Evolutionary conservation across 2,329 filamentous ascomycete species (phyloP).

Genomic region (Cladosporium sp.): DNA sequence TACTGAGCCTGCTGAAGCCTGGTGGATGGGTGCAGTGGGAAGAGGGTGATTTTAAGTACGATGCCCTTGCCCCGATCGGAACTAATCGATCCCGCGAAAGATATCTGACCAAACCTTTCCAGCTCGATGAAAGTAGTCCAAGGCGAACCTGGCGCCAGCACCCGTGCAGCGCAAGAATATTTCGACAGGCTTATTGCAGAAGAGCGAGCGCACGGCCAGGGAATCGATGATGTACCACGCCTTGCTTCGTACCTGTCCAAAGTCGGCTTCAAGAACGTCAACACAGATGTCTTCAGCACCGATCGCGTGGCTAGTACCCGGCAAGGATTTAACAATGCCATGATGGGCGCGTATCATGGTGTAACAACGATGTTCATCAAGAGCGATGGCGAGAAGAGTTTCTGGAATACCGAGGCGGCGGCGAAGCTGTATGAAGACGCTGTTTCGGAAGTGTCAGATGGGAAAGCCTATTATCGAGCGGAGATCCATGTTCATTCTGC

Average conservation of each 20-base stretch:
- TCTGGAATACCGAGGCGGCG: background rate
- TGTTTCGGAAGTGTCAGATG: slow-evolving; percentile 19
- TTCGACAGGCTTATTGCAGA: background rate
- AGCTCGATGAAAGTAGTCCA: slow-evolving; percentile 6
- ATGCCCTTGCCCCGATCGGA: no score
- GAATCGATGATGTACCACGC: background rate
- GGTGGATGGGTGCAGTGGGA: slow-evolving; percentile 30
- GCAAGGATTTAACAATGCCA: background rate
- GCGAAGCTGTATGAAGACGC: slow-evolving; percentile 18
- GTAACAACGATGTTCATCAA: slow-evolving; percentile 1
- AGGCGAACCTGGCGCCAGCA: background rate
- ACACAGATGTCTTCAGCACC: slow-evolving; percentile 25
- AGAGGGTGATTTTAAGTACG: slow-evolving; percentile 26
- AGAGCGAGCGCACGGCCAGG: background rate
- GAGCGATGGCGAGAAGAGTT: slow-evolving; percentile 1
- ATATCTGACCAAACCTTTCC: background rate
- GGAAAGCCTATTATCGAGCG: slow-evolving; percentile 23
- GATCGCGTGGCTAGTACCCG: slow-evolving; percentile 26
- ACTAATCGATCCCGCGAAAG: background rate
- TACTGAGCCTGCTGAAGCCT: slow-evolving; percentile 27
- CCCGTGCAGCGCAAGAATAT: background rate
- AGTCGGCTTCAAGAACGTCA: slow-evolving; percentile 22
- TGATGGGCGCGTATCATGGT: slow-evolving; percentile 3
- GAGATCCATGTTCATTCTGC: slow-evolving; percentile 24
- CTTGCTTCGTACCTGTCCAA: background rate